Conservation (phyloP, 75 land plant species). For the Ceratopteris richardii region DNA sequence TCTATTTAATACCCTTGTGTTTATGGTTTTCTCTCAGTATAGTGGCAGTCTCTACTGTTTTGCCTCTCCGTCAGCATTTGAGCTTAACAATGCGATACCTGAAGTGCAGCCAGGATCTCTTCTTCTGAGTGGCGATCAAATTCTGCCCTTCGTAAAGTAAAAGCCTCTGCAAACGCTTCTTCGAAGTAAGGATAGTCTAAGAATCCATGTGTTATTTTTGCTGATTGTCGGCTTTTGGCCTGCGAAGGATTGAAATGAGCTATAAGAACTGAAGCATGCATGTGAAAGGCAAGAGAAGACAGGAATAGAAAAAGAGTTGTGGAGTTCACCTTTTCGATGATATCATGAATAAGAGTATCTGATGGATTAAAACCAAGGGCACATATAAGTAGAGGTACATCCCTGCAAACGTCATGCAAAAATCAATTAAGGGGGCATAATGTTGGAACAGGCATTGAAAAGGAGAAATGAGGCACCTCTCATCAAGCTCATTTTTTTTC, state of each 20-base stretch:
- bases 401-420: neutral
- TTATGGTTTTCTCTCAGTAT: no score
- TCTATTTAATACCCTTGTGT: no score
- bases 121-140: conserved; percentile 1
- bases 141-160: no score
- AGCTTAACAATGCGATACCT: neutral
- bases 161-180: conserved; percentile 5
- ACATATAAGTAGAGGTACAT: conserved; percentile 5
- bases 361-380: conserved; percentile 10
- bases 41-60: no score
- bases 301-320: no score
- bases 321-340: neutral
- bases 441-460: conserved; percentile 9
- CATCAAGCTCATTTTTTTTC: conserved; percentile 4
- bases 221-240: conserved; percentile 4
- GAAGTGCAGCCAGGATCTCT: conserved; percentile 5
- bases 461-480: conserved; percentile 21
- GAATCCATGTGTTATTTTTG: conserved; percentile 8
- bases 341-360: neutral
- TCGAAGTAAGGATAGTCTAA: conserved; percentile 3
- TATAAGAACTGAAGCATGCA: neutral
- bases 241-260: neutral
- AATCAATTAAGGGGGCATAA: no score
- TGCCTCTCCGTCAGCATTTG: no score
- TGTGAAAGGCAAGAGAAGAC: no score